These are phyloP conservation scores for Pythium rhizo-oryzae DNA, from an alignment of 352 stramenopile species.

Conservation along the genomic window DNA sequence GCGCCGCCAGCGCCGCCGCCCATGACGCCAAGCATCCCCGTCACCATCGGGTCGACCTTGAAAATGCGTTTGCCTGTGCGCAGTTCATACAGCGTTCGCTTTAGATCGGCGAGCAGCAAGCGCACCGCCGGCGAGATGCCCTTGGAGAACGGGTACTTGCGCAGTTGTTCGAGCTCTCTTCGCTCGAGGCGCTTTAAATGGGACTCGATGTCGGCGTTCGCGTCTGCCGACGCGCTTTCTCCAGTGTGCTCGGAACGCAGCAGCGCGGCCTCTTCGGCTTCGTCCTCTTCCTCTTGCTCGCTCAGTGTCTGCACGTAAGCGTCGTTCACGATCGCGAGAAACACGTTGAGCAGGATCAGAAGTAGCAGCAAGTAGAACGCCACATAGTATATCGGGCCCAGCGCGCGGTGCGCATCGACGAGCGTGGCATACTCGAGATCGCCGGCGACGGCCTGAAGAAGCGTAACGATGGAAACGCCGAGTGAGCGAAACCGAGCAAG, in stretches of 20 bases:
- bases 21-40: conserved; percentile 26
- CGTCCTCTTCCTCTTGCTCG: conserved; percentile 59
- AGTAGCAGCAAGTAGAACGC: conserved; percentile 72
- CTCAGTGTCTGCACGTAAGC: conserved; percentile 72
- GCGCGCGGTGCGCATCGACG: conserved; percentile 40
- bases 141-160: conserved; percentile 65
- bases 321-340: conserved; percentile 76
- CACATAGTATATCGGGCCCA: conserved; percentile 73
- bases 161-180: conserved; percentile 45
- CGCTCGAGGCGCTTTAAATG: conserved; percentile 27
- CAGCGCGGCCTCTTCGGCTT: conserved; percentile 33
- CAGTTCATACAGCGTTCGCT: conserved; percentile 47
- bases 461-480: conserved; percentile 48
- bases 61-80: conserved; percentile 44
- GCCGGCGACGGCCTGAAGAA: conserved; percentile 62
- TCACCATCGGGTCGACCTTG: conserved; percentile 58
- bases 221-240: background rate
- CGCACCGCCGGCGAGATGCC: conserved; percentile 35
- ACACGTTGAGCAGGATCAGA: conserved; percentile 75
- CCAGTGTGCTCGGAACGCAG: conserved; percentile 7
- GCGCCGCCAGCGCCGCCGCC: background rate
- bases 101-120: conserved; percentile 46
- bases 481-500: conserved; percentile 63
- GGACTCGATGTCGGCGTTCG: conserved; percentile 33
- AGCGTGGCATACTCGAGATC: conserved; percentile 59